phyloP scores from a whole-genome alignment of 1,284 basidiomycete species.

The Cryptococcus sp. region DNA sequence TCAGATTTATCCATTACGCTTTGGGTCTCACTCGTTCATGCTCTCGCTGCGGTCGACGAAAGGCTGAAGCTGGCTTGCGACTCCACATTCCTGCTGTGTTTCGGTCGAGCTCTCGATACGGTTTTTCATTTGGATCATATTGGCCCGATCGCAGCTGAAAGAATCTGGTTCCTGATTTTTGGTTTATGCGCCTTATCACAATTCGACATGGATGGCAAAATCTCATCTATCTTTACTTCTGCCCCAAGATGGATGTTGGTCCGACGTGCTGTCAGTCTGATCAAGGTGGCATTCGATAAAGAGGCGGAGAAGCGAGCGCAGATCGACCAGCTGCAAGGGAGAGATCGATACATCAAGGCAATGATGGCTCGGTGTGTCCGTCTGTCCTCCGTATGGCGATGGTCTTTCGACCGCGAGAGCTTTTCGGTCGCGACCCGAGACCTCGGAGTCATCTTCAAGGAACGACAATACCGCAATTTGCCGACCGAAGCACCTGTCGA shows the following conservation, averaged over 20 bases:
- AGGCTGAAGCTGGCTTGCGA: constrained; percentile 27
- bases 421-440: constrained; percentile 66
- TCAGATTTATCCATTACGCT: constrained; percentile 62
- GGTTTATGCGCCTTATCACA: constrained; percentile 74
- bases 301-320: constrained; percentile 57
- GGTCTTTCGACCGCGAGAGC: constrained; percentile 65
- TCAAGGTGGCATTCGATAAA: constrained; percentile 63
- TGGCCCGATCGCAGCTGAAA: constrained; percentile 64
- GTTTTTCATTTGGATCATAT: constrained; percentile 33
- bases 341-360: constrained; percentile 74
- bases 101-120: constrained; percentile 46
- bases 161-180: constrained; percentile 71
- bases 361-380: constrained; percentile 73
- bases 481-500: constrained; percentile 67
- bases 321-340: constrained; percentile 59
- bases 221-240: constrained; percentile 53
- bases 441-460: constrained; percentile 75
- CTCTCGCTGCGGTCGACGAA: constrained; percentile 39
- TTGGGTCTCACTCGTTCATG: constrained; percentile 75
- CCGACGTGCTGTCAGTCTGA: constrained; percentile 61
- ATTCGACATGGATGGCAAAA: constrained; percentile 67
- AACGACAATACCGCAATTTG: constrained; percentile 76
- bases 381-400: constrained; percentile 71
- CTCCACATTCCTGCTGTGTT: constrained; percentile 51
- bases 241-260: constrained; percentile 70